phyloP scores from a whole-genome alignment of 2,329 filamentous ascomycete genomes.

The Colletotrichum tamarilloi region DNA sequence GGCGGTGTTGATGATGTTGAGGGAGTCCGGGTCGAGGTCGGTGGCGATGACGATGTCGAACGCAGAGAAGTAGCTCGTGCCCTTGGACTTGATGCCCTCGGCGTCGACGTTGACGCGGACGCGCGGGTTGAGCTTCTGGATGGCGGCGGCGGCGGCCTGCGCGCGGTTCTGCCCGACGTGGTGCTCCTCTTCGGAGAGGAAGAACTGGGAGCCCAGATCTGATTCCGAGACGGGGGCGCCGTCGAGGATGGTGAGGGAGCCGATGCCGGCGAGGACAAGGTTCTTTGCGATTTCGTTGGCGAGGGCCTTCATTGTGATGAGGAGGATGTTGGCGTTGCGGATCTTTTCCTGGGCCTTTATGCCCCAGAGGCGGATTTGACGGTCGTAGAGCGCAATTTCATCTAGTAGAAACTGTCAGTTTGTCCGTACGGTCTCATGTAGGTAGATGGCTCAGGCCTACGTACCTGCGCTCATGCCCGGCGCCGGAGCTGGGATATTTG shows the following conservation, averaged over 20 bases:
- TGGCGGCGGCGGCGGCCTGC: constrained; percentile 78
- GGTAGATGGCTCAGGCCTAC: constrained; percentile 35
- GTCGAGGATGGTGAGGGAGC: constrained; percentile 90
- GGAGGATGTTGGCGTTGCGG: constrained; percentile 86
- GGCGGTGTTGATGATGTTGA: constrained; percentile 85
- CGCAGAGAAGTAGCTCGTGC: constrained; percentile 77
- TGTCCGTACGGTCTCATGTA: neutral
- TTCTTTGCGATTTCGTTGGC: constrained; percentile 96
- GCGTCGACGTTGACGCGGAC: constrained; percentile 81
- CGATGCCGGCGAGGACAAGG: constrained; percentile 91
- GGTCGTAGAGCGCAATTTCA: constrained; percentile 96
- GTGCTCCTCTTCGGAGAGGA: constrained; percentile 74
- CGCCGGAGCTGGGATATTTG: constrained; percentile 19
- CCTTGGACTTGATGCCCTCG: constrained; percentile 73
- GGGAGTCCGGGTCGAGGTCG: constrained; percentile 80
- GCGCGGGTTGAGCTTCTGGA: constrained; percentile 89
- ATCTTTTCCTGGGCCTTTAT: constrained; percentile 95
- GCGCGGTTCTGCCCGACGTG: constrained; percentile 87
- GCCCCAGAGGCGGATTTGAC: constrained; percentile 97
- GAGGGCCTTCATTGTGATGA: constrained; percentile 88
- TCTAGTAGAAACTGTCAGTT: constrained; percentile 61
- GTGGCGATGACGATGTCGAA: constrained; percentile 93
- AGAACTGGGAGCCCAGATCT: constrained; percentile 86
- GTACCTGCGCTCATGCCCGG: constrained; percentile 45
- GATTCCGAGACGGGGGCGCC: constrained; percentile 78